These are phyloP conservation scores for Rhizophagus clarus DNA, from an alignment of 192 early-diverging fungal species.

Conservation along the genomic window DNA sequence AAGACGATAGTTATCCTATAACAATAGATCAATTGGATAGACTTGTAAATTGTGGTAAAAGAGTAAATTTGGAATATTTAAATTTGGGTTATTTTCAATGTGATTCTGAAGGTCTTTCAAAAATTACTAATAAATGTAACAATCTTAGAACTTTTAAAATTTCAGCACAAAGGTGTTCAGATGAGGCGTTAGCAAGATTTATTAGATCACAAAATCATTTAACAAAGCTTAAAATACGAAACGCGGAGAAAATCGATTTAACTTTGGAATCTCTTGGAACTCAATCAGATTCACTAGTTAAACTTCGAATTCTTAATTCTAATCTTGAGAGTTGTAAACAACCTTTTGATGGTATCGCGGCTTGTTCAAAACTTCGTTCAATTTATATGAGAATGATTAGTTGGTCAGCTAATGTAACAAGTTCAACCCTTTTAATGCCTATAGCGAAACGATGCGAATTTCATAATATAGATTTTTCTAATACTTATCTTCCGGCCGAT, in stretches of 20 bases:
- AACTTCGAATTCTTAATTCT: constrained; percentile 25
- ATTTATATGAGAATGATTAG: constrained; percentile 2
- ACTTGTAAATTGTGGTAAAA: neutral
- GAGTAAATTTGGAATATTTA: constrained; percentile 18
- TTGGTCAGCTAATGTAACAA: neutral
- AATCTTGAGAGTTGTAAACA: constrained; percentile 4
- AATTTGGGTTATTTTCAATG: constrained; percentile 30
- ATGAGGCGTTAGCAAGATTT: constrained; percentile 15
- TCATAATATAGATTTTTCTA: constrained; percentile 32
- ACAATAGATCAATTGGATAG: neutral
- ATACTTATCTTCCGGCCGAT: constrained; percentile 9
- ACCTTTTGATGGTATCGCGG: constrained; percentile 12
- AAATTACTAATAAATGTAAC: neutral
- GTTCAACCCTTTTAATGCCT: constrained; percentile 20
- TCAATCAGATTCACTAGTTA: constrained; percentile 1
- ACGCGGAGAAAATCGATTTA: neutral
- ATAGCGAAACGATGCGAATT: constrained; percentile 24
- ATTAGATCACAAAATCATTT: neutral
- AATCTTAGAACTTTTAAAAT: constrained; percentile 31
- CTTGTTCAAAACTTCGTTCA: constrained; percentile 17
- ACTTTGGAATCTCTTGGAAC: constrained; percentile 1
- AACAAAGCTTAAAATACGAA: constrained; percentile 28
- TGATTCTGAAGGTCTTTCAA: neutral
- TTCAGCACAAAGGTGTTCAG: neutral
- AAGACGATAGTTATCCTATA: neutral